Evolutionary conservation across 768 basidiomycete species (phyloP).

Genomic region (Boletus eberwhitei): DNA sequence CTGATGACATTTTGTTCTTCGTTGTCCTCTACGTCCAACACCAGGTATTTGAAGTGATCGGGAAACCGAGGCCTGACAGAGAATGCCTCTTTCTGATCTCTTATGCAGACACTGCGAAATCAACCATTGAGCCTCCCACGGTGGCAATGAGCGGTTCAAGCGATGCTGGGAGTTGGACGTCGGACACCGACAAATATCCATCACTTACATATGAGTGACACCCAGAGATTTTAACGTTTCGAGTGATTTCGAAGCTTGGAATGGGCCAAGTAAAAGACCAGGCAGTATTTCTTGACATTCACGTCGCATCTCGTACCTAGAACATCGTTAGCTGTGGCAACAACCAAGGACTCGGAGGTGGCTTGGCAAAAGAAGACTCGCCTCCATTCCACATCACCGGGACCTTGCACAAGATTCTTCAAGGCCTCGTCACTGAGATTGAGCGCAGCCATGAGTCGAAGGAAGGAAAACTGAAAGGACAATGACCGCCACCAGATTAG

Average conservation of each 20-base stretch:
- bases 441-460: constrained; percentile 18
- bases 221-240: constrained; percentile 60
- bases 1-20: constrained; percentile 95
- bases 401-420: constrained; percentile 68
- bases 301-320: constrained; percentile 91
- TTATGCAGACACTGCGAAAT: constrained; percentile 70
- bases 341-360: not conserved
- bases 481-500: not conserved
- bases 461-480: not conserved
- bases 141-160: not conserved
- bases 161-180: not conserved
- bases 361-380: constrained; percentile 28
- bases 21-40: constrained; percentile 84
- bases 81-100: constrained; percentile 86
- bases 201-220: constrained; percentile 76
- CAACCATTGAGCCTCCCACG: not conserved
- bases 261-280: constrained; percentile 79
- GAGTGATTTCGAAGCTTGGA: constrained; percentile 82
- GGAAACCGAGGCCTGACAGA: constrained; percentile 85
- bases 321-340: constrained; percentile 10
- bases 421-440: constrained; percentile 39
- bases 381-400: constrained; percentile 85
- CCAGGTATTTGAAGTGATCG: constrained; percentile 72
- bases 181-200: not conserved
- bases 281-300: constrained; percentile 91